Conservation (phyloP, 2,329 filamentous ascomycete species). For the Berkeleyomyces rouxiae region DNA sequence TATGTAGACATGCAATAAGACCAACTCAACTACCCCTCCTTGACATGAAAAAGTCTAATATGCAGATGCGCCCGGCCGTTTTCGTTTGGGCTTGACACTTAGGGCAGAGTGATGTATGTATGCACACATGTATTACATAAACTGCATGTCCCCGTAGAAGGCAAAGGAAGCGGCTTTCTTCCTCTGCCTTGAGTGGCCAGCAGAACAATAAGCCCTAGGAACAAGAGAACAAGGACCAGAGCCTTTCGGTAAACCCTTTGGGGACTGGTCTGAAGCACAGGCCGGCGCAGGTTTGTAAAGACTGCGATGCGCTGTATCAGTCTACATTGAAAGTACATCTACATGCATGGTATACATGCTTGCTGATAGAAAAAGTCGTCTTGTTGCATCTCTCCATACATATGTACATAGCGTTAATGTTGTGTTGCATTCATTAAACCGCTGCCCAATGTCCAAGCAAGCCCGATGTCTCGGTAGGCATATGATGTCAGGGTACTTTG, state of each 20-base stretch:
- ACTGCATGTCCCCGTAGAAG: neutral
- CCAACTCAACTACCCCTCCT: neutral
- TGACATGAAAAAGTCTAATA: neutral
- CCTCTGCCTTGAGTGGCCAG: neutral
- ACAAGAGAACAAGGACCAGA: neutral
- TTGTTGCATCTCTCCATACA: no score
- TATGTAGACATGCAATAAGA: neutral
- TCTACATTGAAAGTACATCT: neutral
- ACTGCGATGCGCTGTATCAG: neutral
- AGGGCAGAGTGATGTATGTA: neutral
- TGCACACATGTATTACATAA: neutral
- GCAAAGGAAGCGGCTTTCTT: neutral
- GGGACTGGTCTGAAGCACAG: neutral
- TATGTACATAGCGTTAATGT: no score
- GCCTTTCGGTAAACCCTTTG: neutral
- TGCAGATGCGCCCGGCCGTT: constrained; percentile 3
- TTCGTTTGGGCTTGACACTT: neutral
- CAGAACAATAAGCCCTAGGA: neutral
- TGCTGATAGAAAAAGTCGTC: no score
- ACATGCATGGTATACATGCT: neutral
- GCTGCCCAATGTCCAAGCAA: no score
- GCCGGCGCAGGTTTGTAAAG: neutral
- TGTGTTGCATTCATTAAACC: no score
- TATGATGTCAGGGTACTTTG: no score
- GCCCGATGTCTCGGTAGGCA: no score